Conservation (phyloP, 2,329 filamentous ascomycete species). For the Trichoderma sp. region DNA sequence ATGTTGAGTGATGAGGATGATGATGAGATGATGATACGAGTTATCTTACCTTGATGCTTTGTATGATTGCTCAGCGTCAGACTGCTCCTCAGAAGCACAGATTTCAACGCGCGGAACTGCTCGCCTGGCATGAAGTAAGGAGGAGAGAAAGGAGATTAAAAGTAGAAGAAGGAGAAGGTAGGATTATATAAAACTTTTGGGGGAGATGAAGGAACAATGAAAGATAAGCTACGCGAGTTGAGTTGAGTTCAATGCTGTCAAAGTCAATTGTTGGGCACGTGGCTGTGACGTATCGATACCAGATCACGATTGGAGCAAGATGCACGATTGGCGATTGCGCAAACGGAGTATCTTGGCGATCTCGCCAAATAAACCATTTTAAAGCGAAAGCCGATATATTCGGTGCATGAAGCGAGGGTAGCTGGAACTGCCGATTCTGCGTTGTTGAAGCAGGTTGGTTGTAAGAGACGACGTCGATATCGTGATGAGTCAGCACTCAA, state of each 20-base stretch:
- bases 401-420: not conserved
- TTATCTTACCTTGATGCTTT: too few species aligned
- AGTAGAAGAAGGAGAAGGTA: too few species aligned
- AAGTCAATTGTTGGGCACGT: not conserved
- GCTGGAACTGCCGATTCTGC: not conserved
- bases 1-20: not conserved
- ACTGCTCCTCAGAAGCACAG: too few species aligned
- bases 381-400: not conserved
- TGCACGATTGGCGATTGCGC: not conserved
- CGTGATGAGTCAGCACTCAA: constrained; percentile 16
- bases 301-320: not conserved
- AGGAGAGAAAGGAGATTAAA: too few species aligned
- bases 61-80: too few species aligned
- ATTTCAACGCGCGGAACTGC: too few species aligned
- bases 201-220: not conserved
- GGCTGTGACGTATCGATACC: constrained; percentile 3
- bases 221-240: not conserved
- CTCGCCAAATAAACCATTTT: too few species aligned
- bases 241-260: not conserved
- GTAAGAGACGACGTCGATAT: not conserved
- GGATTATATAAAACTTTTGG: too few species aligned
- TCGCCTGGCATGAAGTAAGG: too few species aligned
- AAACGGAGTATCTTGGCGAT: too few species aligned
- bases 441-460: not conserved
- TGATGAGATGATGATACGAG: not conserved